Conservation (phyloP, 306 rosid species). For the Cucumis hystrix region DNA sequence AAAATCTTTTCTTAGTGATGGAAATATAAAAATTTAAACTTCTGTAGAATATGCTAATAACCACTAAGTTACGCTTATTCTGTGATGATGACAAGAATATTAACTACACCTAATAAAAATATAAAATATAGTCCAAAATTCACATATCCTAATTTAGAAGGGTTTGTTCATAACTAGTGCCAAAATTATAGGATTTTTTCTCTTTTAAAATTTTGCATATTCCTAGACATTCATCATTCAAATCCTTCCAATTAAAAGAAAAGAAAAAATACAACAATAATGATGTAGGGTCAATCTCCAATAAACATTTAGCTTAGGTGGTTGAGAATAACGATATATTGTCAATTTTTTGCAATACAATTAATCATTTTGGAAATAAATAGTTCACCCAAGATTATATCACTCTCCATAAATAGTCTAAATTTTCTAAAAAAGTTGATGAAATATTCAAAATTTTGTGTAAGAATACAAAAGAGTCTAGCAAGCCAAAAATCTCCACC, state of each 20-base stretch:
- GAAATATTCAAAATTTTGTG: not conserved
- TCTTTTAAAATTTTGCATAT: not conserved
- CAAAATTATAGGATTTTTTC: no score
- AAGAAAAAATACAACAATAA: not conserved
- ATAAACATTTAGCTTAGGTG: not conserved
- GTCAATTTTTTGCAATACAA: not conserved
- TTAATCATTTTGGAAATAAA: not conserved
- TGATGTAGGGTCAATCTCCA: not conserved
- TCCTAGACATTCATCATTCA: not conserved
- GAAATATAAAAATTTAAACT: no score
- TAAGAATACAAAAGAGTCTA: not conserved
- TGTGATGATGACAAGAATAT: no score
- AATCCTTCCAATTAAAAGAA: no score
- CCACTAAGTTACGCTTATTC: no score
- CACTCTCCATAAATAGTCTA: not conserved
- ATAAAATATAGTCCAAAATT: not conserved
- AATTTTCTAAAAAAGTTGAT: not conserved
- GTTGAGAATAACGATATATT: not conserved
- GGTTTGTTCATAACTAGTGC: no score
- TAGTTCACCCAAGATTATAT: not conserved
- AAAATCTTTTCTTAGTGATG: no score
- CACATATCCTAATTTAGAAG: not conserved
- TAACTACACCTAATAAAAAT: no score
- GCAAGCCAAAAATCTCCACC: not conserved
- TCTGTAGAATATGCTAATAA: no score